Base-by-base conservation (phyloP, 345 rosid genomes). In the Eucalyptus curtisii region DNA sequence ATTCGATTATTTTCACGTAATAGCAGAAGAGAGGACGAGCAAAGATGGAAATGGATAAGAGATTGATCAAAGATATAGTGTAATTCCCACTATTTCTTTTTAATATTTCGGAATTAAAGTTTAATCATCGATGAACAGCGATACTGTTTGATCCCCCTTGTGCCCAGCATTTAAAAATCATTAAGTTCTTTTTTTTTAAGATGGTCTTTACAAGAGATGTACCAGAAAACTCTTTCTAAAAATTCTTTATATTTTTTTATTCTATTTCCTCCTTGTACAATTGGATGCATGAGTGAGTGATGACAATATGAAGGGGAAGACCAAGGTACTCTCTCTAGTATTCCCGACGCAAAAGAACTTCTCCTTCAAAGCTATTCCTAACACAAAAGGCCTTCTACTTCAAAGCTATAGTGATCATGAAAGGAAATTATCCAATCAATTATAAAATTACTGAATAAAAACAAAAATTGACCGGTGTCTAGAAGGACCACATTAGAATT, bases 391-490 rank as follows among this genome's bases (percentile, higher is more conserved):
- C 79, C 22, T 66, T 66, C 40, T 4, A 8, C 79, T 16, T 66
- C 76, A 66, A 31, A 68, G 42, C 6, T 3, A 3, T 5, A 0
- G 81, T 19, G 25, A 12, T 25, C 66, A 1, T 5, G 1, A 0
- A 59, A 11, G 31, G 37, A 61, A 30, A 30, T 61, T 0, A 30
- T 33, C 7, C 13, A 2, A 71, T 71, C 5, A 37, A 5, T 33
- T 71, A 12, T 0, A 24, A 55, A 4, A 0, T 55, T 55, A 9
- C 0, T 4, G 0, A 22, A 22, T 53, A 11, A 53, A 53, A 0
- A 10, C 25, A 11, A 27, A 68, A 68, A 68, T 68, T 37, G 4
- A 5, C 1, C 2, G 7, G 1, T 3, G 53, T 0, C 53, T 0
- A 20, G 0, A 71, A 37, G 4, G 3, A 71, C 0, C 16, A n/a